Evolutionary conservation across 2,329 filamentous ascomycete genomes (phyloP).

Genomic region (Teratosphaeriaceae sp.): DNA sequence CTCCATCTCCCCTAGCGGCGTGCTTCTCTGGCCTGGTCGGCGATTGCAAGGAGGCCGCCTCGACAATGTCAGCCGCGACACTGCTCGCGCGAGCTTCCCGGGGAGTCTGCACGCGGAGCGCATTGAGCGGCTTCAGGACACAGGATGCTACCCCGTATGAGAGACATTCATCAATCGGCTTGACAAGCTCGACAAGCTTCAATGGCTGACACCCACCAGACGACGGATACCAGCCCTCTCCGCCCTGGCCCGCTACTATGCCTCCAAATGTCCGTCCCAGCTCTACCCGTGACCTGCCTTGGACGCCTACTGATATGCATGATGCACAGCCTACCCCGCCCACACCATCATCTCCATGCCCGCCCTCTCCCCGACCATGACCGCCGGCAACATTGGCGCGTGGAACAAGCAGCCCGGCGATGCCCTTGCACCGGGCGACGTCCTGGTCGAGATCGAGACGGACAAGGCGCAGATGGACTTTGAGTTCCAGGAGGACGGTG

Average conservation of each 20-base stretch:
- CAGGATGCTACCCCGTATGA: constrained; percentile 31
- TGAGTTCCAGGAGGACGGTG: constrained; percentile 97
- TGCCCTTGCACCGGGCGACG: constrained; percentile 79
- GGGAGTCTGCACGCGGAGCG: constrained; percentile 34
- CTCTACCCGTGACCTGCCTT: constrained; percentile 5
- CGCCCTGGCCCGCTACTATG: constrained; percentile 60
- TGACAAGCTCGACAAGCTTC: constrained; percentile 1
- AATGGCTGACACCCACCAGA: constrained; percentile 18
- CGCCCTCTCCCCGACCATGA: constrained; percentile 96
- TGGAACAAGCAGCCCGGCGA: constrained; percentile 99
- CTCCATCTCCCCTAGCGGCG: no score
- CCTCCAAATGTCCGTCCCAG: constrained; percentile 55
- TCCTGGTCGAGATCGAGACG: constrained; percentile 78
- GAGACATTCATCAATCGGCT: neutral
- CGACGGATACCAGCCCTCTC: constrained; percentile 48
- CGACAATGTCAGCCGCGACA: constrained; percentile 50
- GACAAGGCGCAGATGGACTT: constrained; percentile 99
- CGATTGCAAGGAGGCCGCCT: neutral
- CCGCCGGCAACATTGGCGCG: constrained; percentile 85
- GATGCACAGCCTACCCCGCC: constrained; percentile 75
- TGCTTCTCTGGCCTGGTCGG: neutral
- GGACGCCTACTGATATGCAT: constrained; percentile 4
- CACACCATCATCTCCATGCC: constrained; percentile 98
- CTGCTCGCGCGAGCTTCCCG: constrained; percentile 39
- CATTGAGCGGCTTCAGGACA: constrained; percentile 26